Conservation (phyloP, 352 stramenopile species). For the Detonula confervacea region DNA sequence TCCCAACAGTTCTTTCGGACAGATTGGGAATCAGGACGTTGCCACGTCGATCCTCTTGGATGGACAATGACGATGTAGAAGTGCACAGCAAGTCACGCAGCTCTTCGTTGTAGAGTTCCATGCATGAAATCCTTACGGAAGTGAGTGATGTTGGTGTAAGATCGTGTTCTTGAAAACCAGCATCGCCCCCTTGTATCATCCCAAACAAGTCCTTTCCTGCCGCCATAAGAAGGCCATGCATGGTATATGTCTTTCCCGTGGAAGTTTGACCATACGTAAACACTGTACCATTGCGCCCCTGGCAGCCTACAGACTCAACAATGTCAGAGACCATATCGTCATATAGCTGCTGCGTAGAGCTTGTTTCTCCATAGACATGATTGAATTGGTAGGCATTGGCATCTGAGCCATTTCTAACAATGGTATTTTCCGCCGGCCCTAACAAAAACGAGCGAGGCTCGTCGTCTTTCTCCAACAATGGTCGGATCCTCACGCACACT, state of each 20-base stretch:
- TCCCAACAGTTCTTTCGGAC: constrained; percentile 27
- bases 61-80: constrained; percentile 26
- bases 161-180: not conserved
- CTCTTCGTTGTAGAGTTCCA: constrained; percentile 69
- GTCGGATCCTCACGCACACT: constrained; percentile 46
- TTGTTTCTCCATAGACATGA: constrained; percentile 65
- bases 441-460: constrained; percentile 20
- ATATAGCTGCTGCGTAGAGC: constrained; percentile 86
- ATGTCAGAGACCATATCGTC: constrained; percentile 88
- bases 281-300: constrained; percentile 78
- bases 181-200: constrained; percentile 5
- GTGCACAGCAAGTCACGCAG: constrained; percentile 46
- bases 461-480: constrained; percentile 5
- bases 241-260: constrained; percentile 71
- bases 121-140: constrained; percentile 43
- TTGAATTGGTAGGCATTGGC: constrained; percentile 51
- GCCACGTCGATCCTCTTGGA: constrained; percentile 43
- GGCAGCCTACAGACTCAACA: constrained; percentile 87
- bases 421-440: constrained; percentile 12
- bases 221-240: constrained; percentile 48
- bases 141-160: not conserved
- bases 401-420: constrained; percentile 17
- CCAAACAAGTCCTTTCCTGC: constrained; percentile 47
- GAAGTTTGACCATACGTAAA: constrained; percentile 83
- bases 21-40: constrained; percentile 41